Evolutionary conservation across 208 protist species (phyloP).

Genomic region (Jaenimonas drosophilae): DNA sequence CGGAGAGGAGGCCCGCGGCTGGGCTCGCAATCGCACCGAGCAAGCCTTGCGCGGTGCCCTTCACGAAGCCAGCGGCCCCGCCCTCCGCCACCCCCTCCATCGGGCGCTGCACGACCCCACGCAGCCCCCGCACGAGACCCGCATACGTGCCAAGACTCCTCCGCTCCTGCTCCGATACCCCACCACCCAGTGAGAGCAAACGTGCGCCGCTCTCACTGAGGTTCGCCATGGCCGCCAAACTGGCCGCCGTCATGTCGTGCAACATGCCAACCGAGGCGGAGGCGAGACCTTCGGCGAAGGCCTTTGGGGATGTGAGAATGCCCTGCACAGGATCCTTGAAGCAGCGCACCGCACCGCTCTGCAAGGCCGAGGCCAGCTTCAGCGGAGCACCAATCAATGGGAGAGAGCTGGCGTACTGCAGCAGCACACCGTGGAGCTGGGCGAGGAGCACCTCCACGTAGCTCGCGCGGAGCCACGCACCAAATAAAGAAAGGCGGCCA

Average conservation of each 20-base stretch:
- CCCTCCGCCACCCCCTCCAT: constrained; percentile 71
- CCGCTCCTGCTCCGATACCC: constrained; percentile 36
- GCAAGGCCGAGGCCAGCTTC: constrained; percentile 66
- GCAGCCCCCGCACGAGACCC: constrained; percentile 54
- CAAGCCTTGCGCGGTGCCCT: constrained; percentile 77
- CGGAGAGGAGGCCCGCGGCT: constrained; percentile 71
- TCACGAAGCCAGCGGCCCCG: constrained; percentile 66
- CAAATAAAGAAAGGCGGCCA: constrained; percentile 42
- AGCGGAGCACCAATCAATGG: constrained; percentile 78
- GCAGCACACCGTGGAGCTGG: constrained; percentile 55
- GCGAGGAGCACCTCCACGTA: constrained; percentile 61
- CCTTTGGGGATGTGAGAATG: constrained; percentile 56
- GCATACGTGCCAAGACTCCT: constrained; percentile 43
- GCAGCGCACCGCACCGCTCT: constrained; percentile 67
- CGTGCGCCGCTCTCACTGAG: constrained; percentile 64
- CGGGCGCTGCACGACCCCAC: constrained; percentile 76
- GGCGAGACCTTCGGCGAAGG: constrained; percentile 66
- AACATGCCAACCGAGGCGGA: constrained; percentile 57
- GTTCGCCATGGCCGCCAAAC: constrained; percentile 75
- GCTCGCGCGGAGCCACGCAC: constrained; percentile 58
- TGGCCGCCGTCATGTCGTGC: constrained; percentile 53
- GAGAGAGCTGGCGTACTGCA: constrained; percentile 85
- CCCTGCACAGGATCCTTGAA: constrained; percentile 76
- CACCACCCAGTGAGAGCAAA: constrained; percentile 44
- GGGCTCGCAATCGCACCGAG: constrained; percentile 81